These are phyloP conservation scores for Starmerella gropengiesseri DNA, from an alignment of 805 yeast genomes.

Conservation along the genomic window DNA sequence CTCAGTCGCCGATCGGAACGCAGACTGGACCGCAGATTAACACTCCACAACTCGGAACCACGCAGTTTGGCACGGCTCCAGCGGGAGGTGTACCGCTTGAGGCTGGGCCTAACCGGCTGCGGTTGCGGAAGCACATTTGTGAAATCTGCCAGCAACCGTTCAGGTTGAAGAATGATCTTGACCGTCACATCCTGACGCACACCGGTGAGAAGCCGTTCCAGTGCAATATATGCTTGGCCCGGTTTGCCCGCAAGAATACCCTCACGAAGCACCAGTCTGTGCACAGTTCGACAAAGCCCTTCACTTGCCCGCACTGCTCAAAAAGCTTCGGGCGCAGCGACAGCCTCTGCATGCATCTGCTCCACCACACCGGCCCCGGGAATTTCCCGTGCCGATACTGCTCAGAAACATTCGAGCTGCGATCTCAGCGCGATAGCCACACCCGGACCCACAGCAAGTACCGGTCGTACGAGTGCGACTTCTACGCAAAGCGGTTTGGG, in stretches of 20 bases:
- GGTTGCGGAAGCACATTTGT: neutral
- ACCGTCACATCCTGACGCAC: neutral
- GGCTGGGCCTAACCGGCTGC: too few relatives aligned
- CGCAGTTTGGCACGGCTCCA: too few relatives aligned
- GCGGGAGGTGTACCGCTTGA: too few relatives aligned
- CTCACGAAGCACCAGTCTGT: conserved; percentile 3
- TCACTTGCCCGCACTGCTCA: neutral
- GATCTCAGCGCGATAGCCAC: conserved; percentile 3
- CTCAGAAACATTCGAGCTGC: conserved; percentile 2
- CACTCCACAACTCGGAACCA: too few relatives aligned
- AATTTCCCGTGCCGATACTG: conserved; percentile 3
- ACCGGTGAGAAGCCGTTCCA: conserved; percentile 4
- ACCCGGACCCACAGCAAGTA: conserved; percentile 1
- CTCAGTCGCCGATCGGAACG: too few relatives aligned
- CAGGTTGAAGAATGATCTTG: conserved; percentile 4
- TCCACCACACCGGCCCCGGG: neutral
- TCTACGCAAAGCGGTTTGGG: conserved; percentile 65
- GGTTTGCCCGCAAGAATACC: conserved; percentile 6
- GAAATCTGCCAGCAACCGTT: neutral
- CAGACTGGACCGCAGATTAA: too few relatives aligned
- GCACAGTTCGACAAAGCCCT: neutral
- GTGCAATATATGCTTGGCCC: conserved; percentile 1
- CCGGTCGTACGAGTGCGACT: conserved; percentile 4
- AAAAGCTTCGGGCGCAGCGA: neutral
- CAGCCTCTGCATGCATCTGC: conserved; percentile 1